Percentiles rank a stretch among this genome's conserved stretches.
Evolutionary conservation across 768 basidiomycete genomes (phyloP).

Genomic region (Lentinula raphanica): DNA sequence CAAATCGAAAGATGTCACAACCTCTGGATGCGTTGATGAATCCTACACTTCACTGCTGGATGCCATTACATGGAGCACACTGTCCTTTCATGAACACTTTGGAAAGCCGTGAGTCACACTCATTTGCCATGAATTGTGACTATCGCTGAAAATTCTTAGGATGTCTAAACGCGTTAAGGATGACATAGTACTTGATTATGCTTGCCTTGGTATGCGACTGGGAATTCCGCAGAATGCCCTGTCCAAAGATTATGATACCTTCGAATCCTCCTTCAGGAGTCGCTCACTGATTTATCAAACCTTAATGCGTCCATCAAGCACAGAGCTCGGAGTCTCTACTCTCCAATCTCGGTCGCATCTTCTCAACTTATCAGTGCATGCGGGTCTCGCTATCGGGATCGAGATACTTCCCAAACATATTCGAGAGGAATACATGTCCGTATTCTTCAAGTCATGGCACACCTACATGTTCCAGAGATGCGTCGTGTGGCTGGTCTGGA

Average conservation of each 20-base stretch:
- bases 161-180: conserved; percentile 13
- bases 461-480: not conserved
- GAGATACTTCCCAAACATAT: not conserved
- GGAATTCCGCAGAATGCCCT: conserved; percentile 12
- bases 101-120: conserved; percentile 6
- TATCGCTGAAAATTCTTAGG: not conserved
- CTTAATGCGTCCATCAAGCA: not conserved
- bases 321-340: not conserved
- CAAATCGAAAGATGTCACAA: not conserved
- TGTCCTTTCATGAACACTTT: conserved; percentile 11
- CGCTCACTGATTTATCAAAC: not conserved
- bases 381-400: not conserved
- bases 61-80: conserved; percentile 12
- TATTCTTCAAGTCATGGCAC: not conserved
- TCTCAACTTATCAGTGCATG: not conserved
- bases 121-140: not conserved
- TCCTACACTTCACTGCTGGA: conserved; percentile 13
- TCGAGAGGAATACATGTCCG: not conserved
- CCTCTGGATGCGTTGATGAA: not conserved
- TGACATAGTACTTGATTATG: conserved; percentile 13
- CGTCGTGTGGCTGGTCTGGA: not conserved
- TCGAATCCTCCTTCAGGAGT: conserved; percentile 12
- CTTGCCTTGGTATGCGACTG: conserved; percentile 11
- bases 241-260: conserved; percentile 12
- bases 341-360: not conserved